These are phyloP conservation scores for Xylaria bambusicola DNA, from an alignment of 495 filamentous ascomycete genomes.

Conservation along the genomic window DNA sequence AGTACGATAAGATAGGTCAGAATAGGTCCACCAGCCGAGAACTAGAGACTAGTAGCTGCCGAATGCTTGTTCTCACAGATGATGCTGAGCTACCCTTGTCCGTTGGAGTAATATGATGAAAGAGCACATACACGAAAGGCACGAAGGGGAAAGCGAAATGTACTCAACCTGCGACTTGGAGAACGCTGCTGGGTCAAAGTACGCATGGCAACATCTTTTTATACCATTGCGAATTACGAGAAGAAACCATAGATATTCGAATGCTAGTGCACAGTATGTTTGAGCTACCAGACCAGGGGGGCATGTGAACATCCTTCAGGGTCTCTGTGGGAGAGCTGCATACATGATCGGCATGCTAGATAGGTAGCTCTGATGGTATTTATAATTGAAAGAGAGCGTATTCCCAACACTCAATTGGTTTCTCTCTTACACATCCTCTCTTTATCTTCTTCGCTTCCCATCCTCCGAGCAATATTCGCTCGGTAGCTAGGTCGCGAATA, in stretches of 20 bases:
- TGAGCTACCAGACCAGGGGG: too few species aligned
- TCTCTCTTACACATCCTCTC: neutral
- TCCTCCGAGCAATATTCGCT: neutral
- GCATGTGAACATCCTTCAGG: neutral
- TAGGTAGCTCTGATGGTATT: neutral
- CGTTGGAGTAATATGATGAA: neutral
- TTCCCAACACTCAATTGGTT: neutral
- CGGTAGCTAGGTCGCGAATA: neutral
- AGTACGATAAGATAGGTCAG: neutral
- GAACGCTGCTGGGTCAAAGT: too few species aligned
- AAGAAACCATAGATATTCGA: too few species aligned
- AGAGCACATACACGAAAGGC: neutral
- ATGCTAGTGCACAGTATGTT: too few species aligned
- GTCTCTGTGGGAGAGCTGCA: neutral
- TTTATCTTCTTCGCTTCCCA: neutral
- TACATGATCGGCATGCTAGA: too few species aligned
- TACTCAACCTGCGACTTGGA: too few species aligned
- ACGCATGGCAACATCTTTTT: too few species aligned
- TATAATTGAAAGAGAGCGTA: neutral
- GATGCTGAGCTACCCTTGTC: neutral
- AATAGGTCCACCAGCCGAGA: neutral
- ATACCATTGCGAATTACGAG: too few species aligned
- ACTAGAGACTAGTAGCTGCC: neutral
- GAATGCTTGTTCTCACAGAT: neutral
- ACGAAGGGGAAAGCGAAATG: conserved; percentile 8